Base-by-base conservation (phyloP, 176 grass and related monocot genomes). In the Eragrostis nindensis region DNA sequence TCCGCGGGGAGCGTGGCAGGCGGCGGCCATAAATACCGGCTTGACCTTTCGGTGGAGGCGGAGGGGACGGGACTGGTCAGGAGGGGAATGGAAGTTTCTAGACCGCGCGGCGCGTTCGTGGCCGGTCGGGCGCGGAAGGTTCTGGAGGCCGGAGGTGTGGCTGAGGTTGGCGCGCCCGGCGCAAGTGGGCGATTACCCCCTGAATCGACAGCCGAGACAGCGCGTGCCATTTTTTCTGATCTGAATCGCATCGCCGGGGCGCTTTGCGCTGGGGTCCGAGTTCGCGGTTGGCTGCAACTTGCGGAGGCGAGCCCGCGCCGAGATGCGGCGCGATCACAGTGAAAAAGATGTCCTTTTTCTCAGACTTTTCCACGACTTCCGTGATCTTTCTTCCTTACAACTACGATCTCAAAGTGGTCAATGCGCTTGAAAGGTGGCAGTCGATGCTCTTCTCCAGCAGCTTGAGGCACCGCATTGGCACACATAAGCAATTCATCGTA, bases 81-180 rank as follows among this genome's bases (percentile, higher is more conserved):
- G 65, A 70, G 47, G 12, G n/a, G 78, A 64, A 52, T 57, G 66
- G 72, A 89, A 89, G 40, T 57, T 89, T 89, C 87, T 73, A 77
- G 87, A 76, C 13, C 27, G 48, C 47, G 65, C 44, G 44, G 49
- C 49, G 21, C 39, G 62, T 50, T 80, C 81, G 54, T 84, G 81
- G 43, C 70, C 40, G 64, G 41, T 38, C 21, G 49, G 65, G 83
- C 1, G 15, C n/a, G 10, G 87, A 89, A 82, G 59, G 48, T 86
- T 89, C 87, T 72, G 71, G 87, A 85, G 27, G 77, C 53, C 45
- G 70, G 62, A 59, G 45, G 74, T 54, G 76, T 79, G 76, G 76
- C 76, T 79, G 62, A 38, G 52, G 62, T 52, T 78, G 75, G 25
- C 11, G 45, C 24, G 82, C 69, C 17, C 27, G 70, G 70, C 49